These are phyloP conservation scores for Sequoiadendron giganteum DNA, from an alignment of 75 land plant species.

Conservation along the genomic window DNA sequence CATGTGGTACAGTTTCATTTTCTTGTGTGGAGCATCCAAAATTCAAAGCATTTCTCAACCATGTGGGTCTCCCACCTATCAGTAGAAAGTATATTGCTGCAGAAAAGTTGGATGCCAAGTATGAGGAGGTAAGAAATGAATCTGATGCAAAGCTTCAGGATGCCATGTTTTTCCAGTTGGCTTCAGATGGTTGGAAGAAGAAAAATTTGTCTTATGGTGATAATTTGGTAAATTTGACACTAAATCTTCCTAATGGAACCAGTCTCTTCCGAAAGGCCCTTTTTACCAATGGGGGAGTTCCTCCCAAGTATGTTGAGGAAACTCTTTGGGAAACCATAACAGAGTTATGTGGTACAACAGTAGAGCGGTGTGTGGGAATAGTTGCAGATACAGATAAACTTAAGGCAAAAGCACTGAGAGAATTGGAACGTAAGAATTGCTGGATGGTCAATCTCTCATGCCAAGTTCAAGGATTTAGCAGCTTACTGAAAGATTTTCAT, in stretches of 20 bases:
- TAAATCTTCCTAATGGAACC: conserved; percentile 83
- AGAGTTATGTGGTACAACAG: conserved; percentile 37
- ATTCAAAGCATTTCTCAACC: conserved; percentile 64
- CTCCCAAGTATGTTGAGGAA: conserved; percentile 69
- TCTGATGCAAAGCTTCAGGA: conserved; percentile 67
- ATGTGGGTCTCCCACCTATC: conserved; percentile 68
- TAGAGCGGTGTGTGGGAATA: conserved; percentile 72
- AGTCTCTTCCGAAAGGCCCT: conserved; percentile 62
- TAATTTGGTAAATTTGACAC: conserved; percentile 47
- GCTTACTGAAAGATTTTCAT: conserved; percentile 70
- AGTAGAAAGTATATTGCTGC: conserved; percentile 48
- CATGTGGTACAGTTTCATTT: conserved; percentile 69
- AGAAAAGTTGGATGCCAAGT: conserved; percentile 55
- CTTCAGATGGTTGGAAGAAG: conserved; percentile 71
- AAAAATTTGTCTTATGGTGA: conserved; percentile 14
- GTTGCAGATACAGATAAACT: conserved; percentile 59
- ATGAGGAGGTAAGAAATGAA: conserved; percentile 57
- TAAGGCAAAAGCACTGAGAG: conserved; percentile 64
- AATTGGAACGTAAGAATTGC: conserved; percentile 60
- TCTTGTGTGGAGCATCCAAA: conserved; percentile 80
- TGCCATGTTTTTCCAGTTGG: conserved; percentile 79
- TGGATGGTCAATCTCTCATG: conserved; percentile 93
- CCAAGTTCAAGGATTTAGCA: conserved; percentile 65
- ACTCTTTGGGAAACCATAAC: conserved; percentile 54
- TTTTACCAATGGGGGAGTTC: conserved; percentile 23